Evolutionary conservation across 2,329 filamentous ascomycete genomes (phyloP), one percentile per base, ranked within the genome.

Genomic region (Diaporthe nobilis): DNA sequence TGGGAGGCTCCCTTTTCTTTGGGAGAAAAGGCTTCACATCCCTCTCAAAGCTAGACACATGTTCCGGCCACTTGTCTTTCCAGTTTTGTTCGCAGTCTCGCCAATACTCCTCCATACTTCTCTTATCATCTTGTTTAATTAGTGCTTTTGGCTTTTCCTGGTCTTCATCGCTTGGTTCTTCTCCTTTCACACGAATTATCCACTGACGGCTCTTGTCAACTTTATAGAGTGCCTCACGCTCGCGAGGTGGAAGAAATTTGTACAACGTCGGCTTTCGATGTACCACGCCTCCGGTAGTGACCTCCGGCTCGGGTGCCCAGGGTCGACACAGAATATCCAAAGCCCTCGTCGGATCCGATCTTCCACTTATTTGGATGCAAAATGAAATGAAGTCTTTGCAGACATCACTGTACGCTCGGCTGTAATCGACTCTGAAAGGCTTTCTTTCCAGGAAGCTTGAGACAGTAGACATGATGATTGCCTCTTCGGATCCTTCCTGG

Each of bases 271-370:
- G 37, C 58, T 44, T 61, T 4, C 37, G 37, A 42, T 61, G 58
- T 8, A 42, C n/a, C 58, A 61, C 58, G 3, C 58, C 58, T 0
- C 58, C 58, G 7, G 22, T 12, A 8, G 20, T 25, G 12, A 28
- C 34, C 37, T 61, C 34, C 1, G 58, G 37, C 12, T 61, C 58
- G 0, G 58, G 58, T 0, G 84, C 83, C 85, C 85, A 86, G 0
- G 84, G 84, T 6, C 84, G 78, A 57, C 84, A 85, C 7, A 86
- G 78, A 12, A 86, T 82, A 75, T 86, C 84, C 28, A 86, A 65
- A 8, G 83, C 81, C 34, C 78, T 78, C 3, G 71, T 77, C 0
- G 71, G 75, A 55, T 84, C 80, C 4, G 68, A 34, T 20, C 67
- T 72, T 15, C 37, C 76, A 9, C 31, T 70, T 17, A 71, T 65